Conservation (phyloP, 805 yeast genomes). For the Pichia nanzhaoensis region DNA sequence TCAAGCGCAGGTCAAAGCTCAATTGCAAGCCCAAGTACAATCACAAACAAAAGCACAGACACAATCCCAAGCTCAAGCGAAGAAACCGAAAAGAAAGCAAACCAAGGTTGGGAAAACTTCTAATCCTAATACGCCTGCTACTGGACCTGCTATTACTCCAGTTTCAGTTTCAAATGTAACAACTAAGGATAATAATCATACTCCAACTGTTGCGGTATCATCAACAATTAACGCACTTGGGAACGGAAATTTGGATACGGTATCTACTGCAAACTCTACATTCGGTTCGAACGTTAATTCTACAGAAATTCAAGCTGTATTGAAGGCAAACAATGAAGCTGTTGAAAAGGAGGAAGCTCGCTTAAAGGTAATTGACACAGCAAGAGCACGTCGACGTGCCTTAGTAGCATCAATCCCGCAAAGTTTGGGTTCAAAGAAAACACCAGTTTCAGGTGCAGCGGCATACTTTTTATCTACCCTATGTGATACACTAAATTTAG, state of each 20-base stretch:
- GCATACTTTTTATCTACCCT: slow-evolving; percentile 45
- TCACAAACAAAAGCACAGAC: neutral
- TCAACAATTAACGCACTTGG: too few species aligned
- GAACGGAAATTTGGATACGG: too few species aligned
- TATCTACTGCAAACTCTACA: neutral
- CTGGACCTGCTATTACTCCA: slow-evolving; percentile 8
- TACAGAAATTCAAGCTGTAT: slow-evolving; percentile 19
- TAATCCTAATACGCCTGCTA: slow-evolving; percentile 9
- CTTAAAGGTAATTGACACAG: slow-evolving; percentile 31
- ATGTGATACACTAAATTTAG: slow-evolving; percentile 42
- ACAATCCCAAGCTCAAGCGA: neutral
- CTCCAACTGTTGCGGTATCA: too few species aligned
- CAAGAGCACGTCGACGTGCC: slow-evolving; percentile 40
- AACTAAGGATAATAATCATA: neutral
- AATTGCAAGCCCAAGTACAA: neutral
- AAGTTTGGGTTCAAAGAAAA: neutral
- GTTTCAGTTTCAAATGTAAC: neutral
- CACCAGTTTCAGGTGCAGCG: slow-evolving; percentile 38
- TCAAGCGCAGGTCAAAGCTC: neutral
- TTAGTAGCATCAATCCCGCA: slow-evolving; percentile 18
- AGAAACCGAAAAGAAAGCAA: slow-evolving; percentile 5
- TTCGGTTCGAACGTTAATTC: slow-evolving; percentile 13
- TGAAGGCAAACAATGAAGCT: slow-evolving; percentile 27
- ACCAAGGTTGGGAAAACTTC: neutral
- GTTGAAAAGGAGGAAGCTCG: slow-evolving; percentile 26